Evolutionary conservation across 768 basidiomycete genomes (phyloP), one percentile per base, ranked within the genome.

Genomic region (Leccinum imitatum): DNA sequence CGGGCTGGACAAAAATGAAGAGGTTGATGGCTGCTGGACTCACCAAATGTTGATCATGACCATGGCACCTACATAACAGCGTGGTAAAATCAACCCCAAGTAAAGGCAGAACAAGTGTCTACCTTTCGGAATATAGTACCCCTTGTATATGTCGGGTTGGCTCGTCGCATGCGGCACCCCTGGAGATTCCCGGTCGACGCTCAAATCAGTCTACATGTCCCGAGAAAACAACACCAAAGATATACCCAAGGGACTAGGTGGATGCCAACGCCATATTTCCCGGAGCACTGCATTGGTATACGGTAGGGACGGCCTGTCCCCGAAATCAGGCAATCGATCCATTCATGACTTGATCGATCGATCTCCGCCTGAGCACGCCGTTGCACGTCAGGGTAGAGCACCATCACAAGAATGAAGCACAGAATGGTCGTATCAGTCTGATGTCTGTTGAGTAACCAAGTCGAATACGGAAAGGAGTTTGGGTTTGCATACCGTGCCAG

Each of bases 361-460:
- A 75, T 61, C 35, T 75, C 70, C 1, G 58, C 63, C 27, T 70
- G 71, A 2, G 69, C 70, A 21, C 64, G 60, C n/a, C 46, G 54
- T 41, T 70, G 68, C 4, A 67, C 66, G 1, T 71, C 67, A n/a
- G 74, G 73, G 48, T 67, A 54, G 19, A 69, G 60, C 4, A 66
- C 50, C 60, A 75, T 69, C 3, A 68, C 63, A 14, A 75, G 55
- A 25, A 73, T 44, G n/a, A 75, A 67, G 3, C 59, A 59, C 15
- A 58, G 13, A 11, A 69, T 41, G 4, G 52, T 21, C 6, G 68
- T 41, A 10, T 58, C 56, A 11, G 63, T 61, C 70, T 72, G 54
- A 23, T 14, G 8, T 10, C 21, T n/a, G 35, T 41, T 33, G 3
- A 19, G 15, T 17, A 17, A 6, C 17, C 39, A 41, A 41, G 37